Evolutionary conservation across 2,329 filamentous ascomycete genomes (phyloP).

Genomic region (Zalaria obscura): DNA sequence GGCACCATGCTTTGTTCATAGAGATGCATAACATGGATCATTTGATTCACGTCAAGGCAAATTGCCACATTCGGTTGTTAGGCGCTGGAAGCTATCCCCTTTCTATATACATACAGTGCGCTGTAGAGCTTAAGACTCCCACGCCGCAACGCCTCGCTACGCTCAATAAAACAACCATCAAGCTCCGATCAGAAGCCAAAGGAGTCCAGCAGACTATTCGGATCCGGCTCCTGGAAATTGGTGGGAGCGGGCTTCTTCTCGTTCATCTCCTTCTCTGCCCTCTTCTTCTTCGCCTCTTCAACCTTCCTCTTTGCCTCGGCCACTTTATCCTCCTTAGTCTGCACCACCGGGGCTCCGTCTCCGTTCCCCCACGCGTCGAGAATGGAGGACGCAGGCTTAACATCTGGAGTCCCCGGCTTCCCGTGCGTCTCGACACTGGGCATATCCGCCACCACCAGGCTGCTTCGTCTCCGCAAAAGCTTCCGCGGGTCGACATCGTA

Average conservation of each 20-base stretch:
- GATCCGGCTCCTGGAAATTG: slow-evolving; percentile 84
- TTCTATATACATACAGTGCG: too few relatives aligned
- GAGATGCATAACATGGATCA: too few relatives aligned
- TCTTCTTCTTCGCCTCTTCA: slow-evolving; percentile 25
- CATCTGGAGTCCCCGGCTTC: slow-evolving; percentile 15
- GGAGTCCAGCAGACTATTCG: slow-evolving; percentile 73
- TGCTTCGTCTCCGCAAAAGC: slow-evolving; percentile 57
- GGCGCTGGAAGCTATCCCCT: too few relatives aligned
- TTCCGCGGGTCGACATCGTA: slow-evolving; percentile 46
- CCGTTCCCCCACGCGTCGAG: slow-evolving; percentile 7
- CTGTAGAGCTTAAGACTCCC: too few relatives aligned
- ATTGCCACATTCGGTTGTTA: too few relatives aligned
- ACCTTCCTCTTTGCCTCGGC: slow-evolving; percentile 14
- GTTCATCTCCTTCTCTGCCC: slow-evolving; percentile 10
- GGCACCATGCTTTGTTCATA: too few relatives aligned
- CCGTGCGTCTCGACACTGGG: slow-evolving; percentile 20
- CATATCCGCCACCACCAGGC: slow-evolving; percentile 65
- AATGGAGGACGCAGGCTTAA: slow-evolving; percentile 20
- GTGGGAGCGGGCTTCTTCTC: slow-evolving; percentile 49
- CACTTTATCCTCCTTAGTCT: slow-evolving; percentile 11
- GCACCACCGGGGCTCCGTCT: neutral
- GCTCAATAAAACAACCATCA: neutral
- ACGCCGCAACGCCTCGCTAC: neutral
- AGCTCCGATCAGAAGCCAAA: slow-evolving; percentile 65
- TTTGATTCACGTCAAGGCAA: too few relatives aligned